Percentiles rank a stretch among this genome's conserved stretches.
phyloP scores from a whole-genome alignment of 2,329 filamentous ascomycete species.

The Nemania diffusa region DNA sequence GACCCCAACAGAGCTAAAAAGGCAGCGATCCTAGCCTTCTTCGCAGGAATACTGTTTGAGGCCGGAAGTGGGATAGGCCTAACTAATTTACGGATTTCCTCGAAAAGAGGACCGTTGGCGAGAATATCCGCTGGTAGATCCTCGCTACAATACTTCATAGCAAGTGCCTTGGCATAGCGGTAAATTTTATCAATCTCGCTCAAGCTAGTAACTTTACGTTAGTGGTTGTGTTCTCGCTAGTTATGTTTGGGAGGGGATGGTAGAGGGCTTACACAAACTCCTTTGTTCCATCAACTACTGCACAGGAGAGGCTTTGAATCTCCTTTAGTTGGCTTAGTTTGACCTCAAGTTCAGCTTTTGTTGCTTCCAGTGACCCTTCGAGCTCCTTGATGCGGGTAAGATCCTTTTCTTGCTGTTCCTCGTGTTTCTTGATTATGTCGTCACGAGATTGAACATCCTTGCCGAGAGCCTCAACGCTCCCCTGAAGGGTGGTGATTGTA shows the following conservation, averaged over 20 bases:
- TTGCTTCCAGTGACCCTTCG: slow-evolving; percentile 1
- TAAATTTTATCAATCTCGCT: slow-evolving; percentile 30
- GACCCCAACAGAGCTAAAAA: slow-evolving; percentile 21
- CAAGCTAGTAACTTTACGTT: slow-evolving; percentile 17
- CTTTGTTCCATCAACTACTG: slow-evolving; percentile 11
- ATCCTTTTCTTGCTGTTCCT: slow-evolving; percentile 21
- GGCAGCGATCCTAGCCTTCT: slow-evolving; percentile 25
- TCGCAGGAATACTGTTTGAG: slow-evolving; percentile 26
- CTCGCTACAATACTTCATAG: slow-evolving; percentile 15
- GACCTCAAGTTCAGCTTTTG: slow-evolving; percentile 2
- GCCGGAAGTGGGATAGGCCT: slow-evolving; percentile 21
- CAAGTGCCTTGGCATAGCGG: slow-evolving; percentile 10
- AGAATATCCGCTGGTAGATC: slow-evolving; percentile 23
- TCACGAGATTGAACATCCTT: slow-evolving; percentile 18
- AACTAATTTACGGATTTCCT: background rate
- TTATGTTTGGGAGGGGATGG: background rate
- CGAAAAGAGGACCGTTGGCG: slow-evolving; percentile 6
- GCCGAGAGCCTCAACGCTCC: slow-evolving; percentile 7
- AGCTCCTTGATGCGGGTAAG: slow-evolving; percentile 20
- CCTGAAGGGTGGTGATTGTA: slow-evolving; percentile 12
- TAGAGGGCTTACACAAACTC: slow-evolving; percentile 31
- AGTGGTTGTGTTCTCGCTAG: background rate
- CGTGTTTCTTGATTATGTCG: slow-evolving; percentile 17
- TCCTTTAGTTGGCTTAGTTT: slow-evolving; percentile 19
- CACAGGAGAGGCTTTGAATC: slow-evolving; percentile 20